Evolutionary conservation across 164 flowering plant genomes (phyloP), one percentile per base, ranked within the genome.

Genomic region (Warburgia ugandensis): DNA sequence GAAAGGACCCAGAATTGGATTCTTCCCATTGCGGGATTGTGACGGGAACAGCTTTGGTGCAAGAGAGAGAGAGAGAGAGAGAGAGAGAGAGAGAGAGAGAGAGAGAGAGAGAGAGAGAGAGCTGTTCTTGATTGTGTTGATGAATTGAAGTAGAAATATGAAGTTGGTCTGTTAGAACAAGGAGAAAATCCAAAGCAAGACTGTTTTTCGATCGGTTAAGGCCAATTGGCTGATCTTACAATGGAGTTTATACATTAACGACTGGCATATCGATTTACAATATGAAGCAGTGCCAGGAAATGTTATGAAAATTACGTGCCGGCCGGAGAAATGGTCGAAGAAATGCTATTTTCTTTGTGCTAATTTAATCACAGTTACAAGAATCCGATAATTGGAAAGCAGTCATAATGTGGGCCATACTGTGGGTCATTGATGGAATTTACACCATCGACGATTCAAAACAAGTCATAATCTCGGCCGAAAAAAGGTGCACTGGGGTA

Each of bases 151-250:
- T 47, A 16, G 17, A 29, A 31, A 48, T 26, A 50, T 45, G 46
- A 48, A 38, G 14, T 25, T 46, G 31, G 61, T 48, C 42, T 41
- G 52, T 50, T 43, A 40, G 31, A 55, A 49, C 50, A 43, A 59
- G 67, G 60, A 50, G 60, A 50, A 53, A 32, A 42, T 28, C 55
- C 36, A 62, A 42, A 57, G 47, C 54, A 30, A 20, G 41, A 0
- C n/a, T n/a, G 45, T 36, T 37, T 28, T 23, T 39, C 45, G 13
- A 14, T 38, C 20, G 45, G 14, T 10, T 13, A 22, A 5, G 59
- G 54, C 70, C 61, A 48, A 37, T 27, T 47, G 73, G 59, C 73
- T 57, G 71, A 63, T 37, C 47, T 58, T 52, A 45, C 74, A 49
- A 69, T 48, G 68, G 50, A 45, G 5, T 48, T 61, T 51, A 46